Evolutionary conservation across 2,329 filamentous ascomycete genomes (phyloP).

Genomic region (Neofusicoccum parvum): DNA sequence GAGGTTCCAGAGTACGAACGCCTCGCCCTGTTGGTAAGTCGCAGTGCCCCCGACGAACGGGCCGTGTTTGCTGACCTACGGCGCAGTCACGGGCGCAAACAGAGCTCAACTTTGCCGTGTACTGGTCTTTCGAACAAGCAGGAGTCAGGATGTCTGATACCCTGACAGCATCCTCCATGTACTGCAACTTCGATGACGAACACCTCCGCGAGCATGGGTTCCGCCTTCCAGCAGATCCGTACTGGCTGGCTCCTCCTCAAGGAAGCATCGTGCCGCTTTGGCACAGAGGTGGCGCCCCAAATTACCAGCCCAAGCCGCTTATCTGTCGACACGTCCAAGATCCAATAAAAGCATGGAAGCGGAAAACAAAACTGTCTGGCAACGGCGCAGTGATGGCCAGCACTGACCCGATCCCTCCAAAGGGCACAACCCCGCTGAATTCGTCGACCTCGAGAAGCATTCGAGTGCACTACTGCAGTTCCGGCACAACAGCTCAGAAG

Average conservation of each 20-base stretch:
- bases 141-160: constrained; percentile 30
- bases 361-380: constrained; percentile 15
- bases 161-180: constrained; percentile 31
- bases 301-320: constrained; percentile 35
- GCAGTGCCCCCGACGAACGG: not conserved
- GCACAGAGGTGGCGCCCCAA: constrained; percentile 32
- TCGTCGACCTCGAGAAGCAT: not conserved
- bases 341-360: constrained; percentile 32
- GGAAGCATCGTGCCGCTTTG: constrained; percentile 32
- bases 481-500: constrained; percentile 26
- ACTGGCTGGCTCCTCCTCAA: constrained; percentile 32
- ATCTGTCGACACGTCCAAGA: constrained; percentile 31
- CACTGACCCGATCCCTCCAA: not conserved
- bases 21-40: constrained; percentile 21
- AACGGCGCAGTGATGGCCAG: not conserved
- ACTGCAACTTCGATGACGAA: constrained; percentile 30
- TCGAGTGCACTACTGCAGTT: constrained; percentile 27
- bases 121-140: constrained; percentile 28
- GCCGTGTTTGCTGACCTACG: not conserved
- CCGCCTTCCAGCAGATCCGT: constrained; percentile 30
- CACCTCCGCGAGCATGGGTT: constrained; percentile 28
- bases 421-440: not conserved
- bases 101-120: constrained; percentile 33
- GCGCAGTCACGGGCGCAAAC: constrained; percentile 28
- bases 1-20: constrained; percentile 31